phyloP scores from a whole-genome alignment of 208 protist genomes.

The Sergeia podlipaevii region DNA sequence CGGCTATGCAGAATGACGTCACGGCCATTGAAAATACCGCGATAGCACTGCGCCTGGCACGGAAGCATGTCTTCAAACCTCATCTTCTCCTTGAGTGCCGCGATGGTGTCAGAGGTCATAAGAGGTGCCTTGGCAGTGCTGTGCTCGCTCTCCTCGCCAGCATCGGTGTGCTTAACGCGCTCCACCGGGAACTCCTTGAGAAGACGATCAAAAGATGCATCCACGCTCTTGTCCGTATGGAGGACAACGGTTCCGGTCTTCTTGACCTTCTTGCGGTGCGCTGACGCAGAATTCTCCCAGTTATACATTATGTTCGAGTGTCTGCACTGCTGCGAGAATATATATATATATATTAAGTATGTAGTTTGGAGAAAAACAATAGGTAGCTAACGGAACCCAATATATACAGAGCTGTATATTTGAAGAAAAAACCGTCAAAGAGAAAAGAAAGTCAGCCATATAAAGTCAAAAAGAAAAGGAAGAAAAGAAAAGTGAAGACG shows the following conservation, averaged over 20 bases:
- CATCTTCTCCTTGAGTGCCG: conserved; percentile 42
- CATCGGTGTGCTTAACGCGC: conserved; percentile 9
- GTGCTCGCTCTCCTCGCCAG: conserved; percentile 11
- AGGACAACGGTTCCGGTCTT: conserved; percentile 86
- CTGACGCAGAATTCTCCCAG: conserved; percentile 61
- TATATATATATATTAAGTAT: conserved; percentile 2
- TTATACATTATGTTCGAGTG: conserved; percentile 44
- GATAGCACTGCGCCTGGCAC: conserved; percentile 86
- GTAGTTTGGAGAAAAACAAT: background rate
- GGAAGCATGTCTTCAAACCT: conserved; percentile 61
- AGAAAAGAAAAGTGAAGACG: too few relatives aligned
- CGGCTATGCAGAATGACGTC: conserved; percentile 93
- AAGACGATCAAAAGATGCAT: conserved; percentile 65
- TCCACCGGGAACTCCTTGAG: conserved; percentile 46
- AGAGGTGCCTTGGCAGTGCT: conserved; percentile 31
- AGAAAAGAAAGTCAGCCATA: too few relatives aligned
- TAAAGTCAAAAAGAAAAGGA: too few relatives aligned
- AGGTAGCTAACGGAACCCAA: too few relatives aligned
- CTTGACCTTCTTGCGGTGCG: conserved; percentile 64
- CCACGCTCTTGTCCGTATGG: conserved; percentile 61
- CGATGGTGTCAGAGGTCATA: conserved; percentile 60
- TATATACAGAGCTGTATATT: background rate
- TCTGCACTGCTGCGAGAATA: conserved; percentile 2
- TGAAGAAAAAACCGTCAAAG: conserved; percentile 7
- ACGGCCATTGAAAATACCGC: conserved; percentile 77